These are phyloP conservation scores for Fraxinus anomala DNA, from an alignment of 257 asterid species.

Conservation along the genomic window DNA sequence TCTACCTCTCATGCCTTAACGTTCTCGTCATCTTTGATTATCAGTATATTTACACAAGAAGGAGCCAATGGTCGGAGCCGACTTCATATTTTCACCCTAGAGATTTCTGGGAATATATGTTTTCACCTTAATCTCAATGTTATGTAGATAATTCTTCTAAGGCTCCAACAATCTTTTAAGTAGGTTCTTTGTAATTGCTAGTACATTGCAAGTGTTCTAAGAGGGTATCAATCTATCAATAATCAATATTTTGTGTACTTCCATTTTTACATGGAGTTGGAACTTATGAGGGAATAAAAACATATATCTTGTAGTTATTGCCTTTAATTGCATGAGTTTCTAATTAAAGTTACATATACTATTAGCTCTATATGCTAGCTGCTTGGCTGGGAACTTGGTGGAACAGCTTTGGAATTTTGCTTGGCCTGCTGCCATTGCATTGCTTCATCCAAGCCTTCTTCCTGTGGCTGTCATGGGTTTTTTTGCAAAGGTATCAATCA, in stretches of 20 bases:
- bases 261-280: not conserved
- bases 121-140: conserved; percentile 20
- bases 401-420: conserved; percentile 98
- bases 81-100: conserved; percentile 20
- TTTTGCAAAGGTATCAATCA: conserved; percentile 67
- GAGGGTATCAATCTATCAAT: not conserved
- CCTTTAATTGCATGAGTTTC: not conserved
- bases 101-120: not conserved
- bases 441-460: conserved; percentile 90
- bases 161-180: not conserved
- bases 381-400: conserved; percentile 90
- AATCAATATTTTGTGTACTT: conserved; percentile 15
- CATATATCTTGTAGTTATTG: not conserved
- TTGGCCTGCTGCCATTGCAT: conserved; percentile 94
- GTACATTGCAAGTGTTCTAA: not conserved
- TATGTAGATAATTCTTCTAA: conserved; percentile 6
- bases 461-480: conserved; percentile 92
- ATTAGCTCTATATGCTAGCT: conserved; percentile 84
- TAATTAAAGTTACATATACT: conserved; percentile 22
- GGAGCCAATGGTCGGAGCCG: conserved; percentile 8
- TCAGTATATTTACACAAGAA: conserved; percentile 8
- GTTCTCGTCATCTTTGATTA: not conserved
- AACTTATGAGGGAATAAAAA: not conserved
- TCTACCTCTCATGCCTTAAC: conserved; percentile 8
- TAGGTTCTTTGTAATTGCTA: conserved; percentile 9